Evolutionary conservation across 108 stramenopile genomes (phyloP).

Genomic region (Tribonema minus): DNA sequence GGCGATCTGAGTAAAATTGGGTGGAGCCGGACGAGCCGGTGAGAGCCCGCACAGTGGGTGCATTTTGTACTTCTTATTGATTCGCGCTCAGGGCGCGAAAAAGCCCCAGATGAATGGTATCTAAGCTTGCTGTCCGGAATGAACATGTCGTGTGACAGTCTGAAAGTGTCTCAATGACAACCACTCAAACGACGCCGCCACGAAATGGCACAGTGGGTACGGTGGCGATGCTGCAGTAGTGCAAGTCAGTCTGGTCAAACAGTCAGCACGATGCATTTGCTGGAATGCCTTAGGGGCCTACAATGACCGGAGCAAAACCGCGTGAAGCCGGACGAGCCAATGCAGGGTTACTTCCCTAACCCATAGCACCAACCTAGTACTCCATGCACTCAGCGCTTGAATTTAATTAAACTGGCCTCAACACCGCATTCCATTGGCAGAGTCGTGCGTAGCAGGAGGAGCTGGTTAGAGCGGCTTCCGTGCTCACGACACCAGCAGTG

Average conservation of each 20-base stretch:
- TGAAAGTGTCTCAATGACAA: too few species aligned
- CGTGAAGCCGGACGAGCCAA: neutral
- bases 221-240: neutral
- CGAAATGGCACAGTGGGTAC: neutral
- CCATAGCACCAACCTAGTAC: neutral
- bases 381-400: neutral
- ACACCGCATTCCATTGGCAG: neutral
- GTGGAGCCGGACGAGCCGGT: conserved; percentile 76
- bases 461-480: neutral
- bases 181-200: too few species aligned
- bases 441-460: neutral
- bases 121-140: neutral
- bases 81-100: too few species aligned
- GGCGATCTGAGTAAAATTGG: conserved; percentile 80
- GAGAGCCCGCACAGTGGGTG: neutral
- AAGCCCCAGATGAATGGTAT: too few species aligned
- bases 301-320: neutral
- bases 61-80: too few species aligned
- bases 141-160: too few species aligned
- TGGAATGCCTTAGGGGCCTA: neutral
- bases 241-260: too few species aligned
- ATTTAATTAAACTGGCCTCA: neutral
- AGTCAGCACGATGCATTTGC: too few species aligned
- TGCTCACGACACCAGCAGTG: too few species aligned
- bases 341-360: neutral